Evolutionary conservation across 1,284 basidiomycete genomes (phyloP).

Genomic region (Sporisorium graminicola): DNA sequence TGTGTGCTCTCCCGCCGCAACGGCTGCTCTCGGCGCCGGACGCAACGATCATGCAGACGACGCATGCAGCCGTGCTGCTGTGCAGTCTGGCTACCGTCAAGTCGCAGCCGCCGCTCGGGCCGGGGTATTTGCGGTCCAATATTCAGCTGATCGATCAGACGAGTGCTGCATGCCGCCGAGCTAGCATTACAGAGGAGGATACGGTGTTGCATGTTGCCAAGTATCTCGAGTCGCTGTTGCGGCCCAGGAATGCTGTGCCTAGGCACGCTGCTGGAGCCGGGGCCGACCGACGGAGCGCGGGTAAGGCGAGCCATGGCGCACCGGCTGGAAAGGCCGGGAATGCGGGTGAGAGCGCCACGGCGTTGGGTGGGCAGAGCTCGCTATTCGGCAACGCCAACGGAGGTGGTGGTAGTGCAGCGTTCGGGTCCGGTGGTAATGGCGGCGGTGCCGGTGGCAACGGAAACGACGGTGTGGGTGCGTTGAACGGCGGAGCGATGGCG

Average conservation of each 20-base stretch:
- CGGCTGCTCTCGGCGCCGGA: slow-evolving; percentile 38
- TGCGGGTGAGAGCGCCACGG: not conserved
- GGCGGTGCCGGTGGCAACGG: not conserved
- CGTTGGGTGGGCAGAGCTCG: not conserved
- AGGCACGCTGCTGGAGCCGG: slow-evolving; percentile 3
- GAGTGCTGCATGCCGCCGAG: slow-evolving; percentile 39
- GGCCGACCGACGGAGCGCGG: not conserved
- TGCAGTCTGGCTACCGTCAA: slow-evolving; percentile 48
- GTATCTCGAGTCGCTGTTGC: slow-evolving; percentile 44
- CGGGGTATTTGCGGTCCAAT: slow-evolving; percentile 43
- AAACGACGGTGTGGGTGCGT: not conserved
- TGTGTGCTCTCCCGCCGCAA: slow-evolving; percentile 37
- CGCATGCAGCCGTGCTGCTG: slow-evolving; percentile 48
- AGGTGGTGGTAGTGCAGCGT: not conserved
- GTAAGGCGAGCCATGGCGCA: not conserved
- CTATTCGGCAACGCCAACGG: not conserved
- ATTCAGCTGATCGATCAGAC: slow-evolving; percentile 48
- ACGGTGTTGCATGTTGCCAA: slow-evolving; percentile 45
- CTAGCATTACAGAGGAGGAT: slow-evolving; percentile 44
- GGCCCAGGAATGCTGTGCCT: slow-evolving; percentile 38
- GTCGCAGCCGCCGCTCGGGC: slow-evolving; percentile 41
- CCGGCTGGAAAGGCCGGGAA: not conserved
- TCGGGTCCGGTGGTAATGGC: not conserved
- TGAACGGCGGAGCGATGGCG: slow-evolving; percentile 10
- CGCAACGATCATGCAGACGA: slow-evolving; percentile 41